Conservation (phyloP, 139 green algal species). For the Nannochloris sp. region DNA sequence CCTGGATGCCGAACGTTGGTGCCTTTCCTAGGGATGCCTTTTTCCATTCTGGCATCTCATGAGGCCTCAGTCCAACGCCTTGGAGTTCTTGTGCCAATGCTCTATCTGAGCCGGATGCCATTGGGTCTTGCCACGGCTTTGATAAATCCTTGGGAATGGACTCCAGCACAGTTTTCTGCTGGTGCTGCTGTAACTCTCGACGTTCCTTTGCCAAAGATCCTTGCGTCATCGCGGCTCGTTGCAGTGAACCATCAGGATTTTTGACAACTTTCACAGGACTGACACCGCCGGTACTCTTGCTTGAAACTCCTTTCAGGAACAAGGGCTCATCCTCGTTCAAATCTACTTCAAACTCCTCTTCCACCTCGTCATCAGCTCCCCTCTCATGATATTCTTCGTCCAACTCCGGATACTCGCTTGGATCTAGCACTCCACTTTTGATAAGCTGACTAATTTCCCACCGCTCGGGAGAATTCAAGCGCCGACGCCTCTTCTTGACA, state of each 20-base stretch:
- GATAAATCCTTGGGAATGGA: conserved; percentile 88
- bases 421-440: conserved; percentile 72
- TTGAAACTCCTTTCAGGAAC: conserved; percentile 77
- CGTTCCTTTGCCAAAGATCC: conserved; percentile 90
- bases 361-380: conserved; percentile 22
- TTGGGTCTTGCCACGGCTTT: conserved; percentile 91
- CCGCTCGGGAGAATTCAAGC: conserved; percentile 43
- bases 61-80: conserved; percentile 51
- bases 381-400: conserved; percentile 65
- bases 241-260: conserved; percentile 93
- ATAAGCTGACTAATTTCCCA: conserved; percentile 50
- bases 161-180: conserved; percentile 86
- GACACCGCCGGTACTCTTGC: conserved; percentile 7
- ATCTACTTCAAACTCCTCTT: conserved; percentile 97
- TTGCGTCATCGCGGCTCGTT: conserved; percentile 95
- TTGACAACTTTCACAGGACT: conserved; percentile 96
- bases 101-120: conserved; percentile 72
- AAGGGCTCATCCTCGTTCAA: conserved; percentile 92
- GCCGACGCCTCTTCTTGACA: conserved; percentile 13
- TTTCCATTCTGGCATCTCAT: conserved; percentile 84
- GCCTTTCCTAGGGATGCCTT: conserved; percentile 81
- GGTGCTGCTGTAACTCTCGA: conserved; percentile 89
- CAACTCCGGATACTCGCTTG: conserved; percentile 79
- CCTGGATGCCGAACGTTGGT: conserved; percentile 77
- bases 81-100: conserved; percentile 76